phyloP scores from a whole-genome alignment of 2,329 filamentous ascomycete species.

The Ramichloridium luteum region DNA sequence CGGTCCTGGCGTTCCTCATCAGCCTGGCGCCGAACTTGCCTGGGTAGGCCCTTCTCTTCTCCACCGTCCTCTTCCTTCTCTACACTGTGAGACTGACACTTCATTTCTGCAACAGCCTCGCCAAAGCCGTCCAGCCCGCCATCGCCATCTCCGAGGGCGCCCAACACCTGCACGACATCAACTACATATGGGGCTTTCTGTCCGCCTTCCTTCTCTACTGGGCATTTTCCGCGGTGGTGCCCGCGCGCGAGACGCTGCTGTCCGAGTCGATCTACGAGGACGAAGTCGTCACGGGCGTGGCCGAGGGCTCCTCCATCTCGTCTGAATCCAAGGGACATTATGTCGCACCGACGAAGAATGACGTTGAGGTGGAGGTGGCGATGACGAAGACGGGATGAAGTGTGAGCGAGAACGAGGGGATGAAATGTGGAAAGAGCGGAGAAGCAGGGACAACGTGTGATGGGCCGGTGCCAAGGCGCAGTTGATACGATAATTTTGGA shows the following conservation, averaged over 20 bases:
- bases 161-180: constrained; percentile 47
- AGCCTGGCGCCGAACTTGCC: constrained; percentile 46
- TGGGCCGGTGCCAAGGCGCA: too few species aligned
- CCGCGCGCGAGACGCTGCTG: constrained; percentile 40
- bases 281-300: constrained; percentile 11
- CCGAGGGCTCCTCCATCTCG: too few species aligned
- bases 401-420: too few species aligned
- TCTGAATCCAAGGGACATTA: too few species aligned
- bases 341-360: too few species aligned
- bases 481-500: too few species aligned
- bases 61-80: too few species aligned
- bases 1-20: constrained; percentile 44
- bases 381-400: too few species aligned
- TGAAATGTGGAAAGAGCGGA: too few species aligned
- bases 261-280: constrained; percentile 16
- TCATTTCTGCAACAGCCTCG: constrained; percentile 28
- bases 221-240: constrained; percentile 36
- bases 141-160: constrained; percentile 37
- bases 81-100: neutral
- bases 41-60: constrained; percentile 17
- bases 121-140: constrained; percentile 29
- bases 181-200: constrained; percentile 53
- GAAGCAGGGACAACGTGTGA: too few species aligned
- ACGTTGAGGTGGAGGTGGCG: too few species aligned
- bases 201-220: constrained; percentile 46